A percentile compares a stretch with the other conserved stretches of the same genome.
Conservation (phyloP, 2,329 filamentous ascomycete species). For the Diaporthe sp. region DNA sequence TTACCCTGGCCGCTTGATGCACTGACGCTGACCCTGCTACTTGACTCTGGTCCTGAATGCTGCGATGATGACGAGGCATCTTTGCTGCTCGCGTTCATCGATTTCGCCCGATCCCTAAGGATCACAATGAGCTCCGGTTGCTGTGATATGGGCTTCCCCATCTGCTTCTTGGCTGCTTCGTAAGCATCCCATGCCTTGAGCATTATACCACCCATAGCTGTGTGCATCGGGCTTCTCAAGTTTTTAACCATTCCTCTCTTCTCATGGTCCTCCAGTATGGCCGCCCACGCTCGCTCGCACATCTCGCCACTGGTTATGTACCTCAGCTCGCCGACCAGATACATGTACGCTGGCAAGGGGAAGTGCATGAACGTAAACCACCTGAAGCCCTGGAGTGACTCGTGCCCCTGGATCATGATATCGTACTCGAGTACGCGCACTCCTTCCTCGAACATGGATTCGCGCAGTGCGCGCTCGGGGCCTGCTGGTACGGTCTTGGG, state of each 20-base stretch:
- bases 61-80: constrained; percentile 28
- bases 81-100: constrained; percentile 42
- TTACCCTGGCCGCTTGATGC: constrained; percentile 14
- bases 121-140: constrained; percentile 63
- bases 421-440: constrained; percentile 73
- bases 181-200: constrained; percentile 75
- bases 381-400: constrained; percentile 65
- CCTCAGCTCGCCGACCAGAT: constrained; percentile 69
- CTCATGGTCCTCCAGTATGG: constrained; percentile 69
- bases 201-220: constrained; percentile 70
- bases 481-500: constrained; percentile 55
- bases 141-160: constrained; percentile 57
- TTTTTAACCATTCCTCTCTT: constrained; percentile 64
- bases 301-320: constrained; percentile 66
- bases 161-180: constrained; percentile 60
- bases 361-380: constrained; percentile 74
- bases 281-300: constrained; percentile 71
- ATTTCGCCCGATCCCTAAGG: constrained; percentile 59
- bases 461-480: constrained; percentile 56
- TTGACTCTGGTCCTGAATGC: constrained; percentile 43
- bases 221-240: constrained; percentile 68
- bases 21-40: constrained; percentile 37
- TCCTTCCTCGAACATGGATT: constrained; percentile 67
- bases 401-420: constrained; percentile 66
- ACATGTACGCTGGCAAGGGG: constrained; percentile 73